These are phyloP conservation scores for Tetracladium marchalianum DNA, from an alignment of 495 filamentous ascomycete species.

Conservation along the genomic window DNA sequence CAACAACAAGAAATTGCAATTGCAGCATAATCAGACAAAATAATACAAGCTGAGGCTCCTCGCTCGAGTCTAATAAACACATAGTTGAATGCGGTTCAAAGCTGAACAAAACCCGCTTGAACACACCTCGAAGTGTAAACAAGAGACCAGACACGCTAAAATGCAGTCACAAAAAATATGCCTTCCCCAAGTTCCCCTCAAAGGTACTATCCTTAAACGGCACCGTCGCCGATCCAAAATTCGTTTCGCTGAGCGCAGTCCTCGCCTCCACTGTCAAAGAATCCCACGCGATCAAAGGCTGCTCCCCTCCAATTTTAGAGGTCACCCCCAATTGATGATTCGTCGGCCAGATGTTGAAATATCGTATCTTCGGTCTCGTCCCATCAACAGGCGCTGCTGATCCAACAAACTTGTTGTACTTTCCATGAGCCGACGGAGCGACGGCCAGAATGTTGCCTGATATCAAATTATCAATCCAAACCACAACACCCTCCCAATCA, in stretches of 20 bases:
- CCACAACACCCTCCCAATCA: slow-evolving; percentile 32
- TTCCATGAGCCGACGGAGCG: slow-evolving; percentile 40
- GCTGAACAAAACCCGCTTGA: too few species aligned
- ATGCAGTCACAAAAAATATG: slow-evolving; percentile 25
- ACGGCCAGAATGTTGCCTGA: slow-evolving; percentile 38
- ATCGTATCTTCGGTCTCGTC: slow-evolving; percentile 34
- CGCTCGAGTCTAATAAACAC: too few species aligned
- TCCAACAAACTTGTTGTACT: slow-evolving; percentile 31
- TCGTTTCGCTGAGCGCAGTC: slow-evolving; percentile 28
- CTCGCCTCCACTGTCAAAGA: slow-evolving; percentile 30
- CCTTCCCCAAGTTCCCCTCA: slow-evolving; percentile 26
- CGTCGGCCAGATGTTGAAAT: slow-evolving; percentile 38
- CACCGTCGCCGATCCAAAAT: slow-evolving; percentile 34
- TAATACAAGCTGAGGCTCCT: too few species aligned
- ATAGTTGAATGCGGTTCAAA: too few species aligned
- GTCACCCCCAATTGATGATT: slow-evolving; percentile 38
- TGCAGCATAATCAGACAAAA: too few species aligned
- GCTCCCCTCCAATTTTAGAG: slow-evolving; percentile 32
- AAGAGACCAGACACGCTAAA: too few species aligned
- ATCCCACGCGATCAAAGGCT: slow-evolving; percentile 47
- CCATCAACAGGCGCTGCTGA: slow-evolving; percentile 10
- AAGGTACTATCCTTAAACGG: slow-evolving; percentile 36
- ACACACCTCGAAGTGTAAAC: too few species aligned
- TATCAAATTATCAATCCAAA: slow-evolving; percentile 30
- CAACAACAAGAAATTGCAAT: too few species aligned